Percentiles rank a stretch among this genome's conserved stretches.
phyloP scores from a whole-genome alignment of 495 filamentous ascomycete species.

The Saxophila tyrrhenica region DNA sequence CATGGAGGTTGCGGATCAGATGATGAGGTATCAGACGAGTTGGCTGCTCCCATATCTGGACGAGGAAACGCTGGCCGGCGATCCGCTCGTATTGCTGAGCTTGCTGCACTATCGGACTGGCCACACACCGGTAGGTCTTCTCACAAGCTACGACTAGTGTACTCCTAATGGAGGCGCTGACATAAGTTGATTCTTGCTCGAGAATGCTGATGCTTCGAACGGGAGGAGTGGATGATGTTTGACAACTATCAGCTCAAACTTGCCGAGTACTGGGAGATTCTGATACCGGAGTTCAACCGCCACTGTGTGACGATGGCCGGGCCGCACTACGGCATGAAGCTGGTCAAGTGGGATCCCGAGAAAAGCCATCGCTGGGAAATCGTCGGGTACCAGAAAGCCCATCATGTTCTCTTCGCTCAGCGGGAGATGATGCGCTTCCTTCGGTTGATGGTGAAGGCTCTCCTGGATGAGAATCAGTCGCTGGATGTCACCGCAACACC shows the following conservation, averaged over 20 bases:
- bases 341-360: background rate
- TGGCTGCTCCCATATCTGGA: background rate
- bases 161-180: no score
- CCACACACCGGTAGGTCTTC: background rate
- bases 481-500: background rate
- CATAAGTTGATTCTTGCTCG: no score
- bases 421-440: background rate
- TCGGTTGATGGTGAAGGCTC: background rate
- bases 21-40: background rate
- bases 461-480: background rate
- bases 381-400: background rate
- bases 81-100: background rate
- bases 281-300: background rate
- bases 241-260: background rate
- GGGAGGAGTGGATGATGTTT: conserved; percentile 1
- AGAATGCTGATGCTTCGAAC: background rate
- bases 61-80: background rate
- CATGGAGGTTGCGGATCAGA: background rate
- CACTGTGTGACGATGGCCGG: background rate
- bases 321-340: background rate
- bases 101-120: background rate
- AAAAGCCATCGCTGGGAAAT: background rate
- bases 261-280: background rate
- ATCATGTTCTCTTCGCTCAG: background rate
- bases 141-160: no score